Evolutionary conservation across 306 rosid genomes (phyloP).

Genomic region (Vigna reflexopilosa): DNA sequence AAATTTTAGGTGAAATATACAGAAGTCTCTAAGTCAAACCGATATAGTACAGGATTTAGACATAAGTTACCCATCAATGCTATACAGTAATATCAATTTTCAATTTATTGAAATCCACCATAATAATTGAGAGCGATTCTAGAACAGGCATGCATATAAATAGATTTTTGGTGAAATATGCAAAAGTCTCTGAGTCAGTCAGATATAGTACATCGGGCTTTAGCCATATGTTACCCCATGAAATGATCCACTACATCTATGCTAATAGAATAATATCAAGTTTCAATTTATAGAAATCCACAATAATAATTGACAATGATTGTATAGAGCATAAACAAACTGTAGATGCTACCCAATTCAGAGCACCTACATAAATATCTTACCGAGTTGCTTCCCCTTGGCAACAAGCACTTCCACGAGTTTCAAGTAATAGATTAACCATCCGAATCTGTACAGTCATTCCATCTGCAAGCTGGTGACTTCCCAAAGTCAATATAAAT

Average conservation of each 20-base stretch:
- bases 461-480: conserved; percentile 92
- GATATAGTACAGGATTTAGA: conserved; percentile 12
- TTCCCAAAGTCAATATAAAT: conserved; percentile 44
- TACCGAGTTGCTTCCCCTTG: conserved; percentile 90
- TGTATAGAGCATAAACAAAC: conserved; percentile 20
- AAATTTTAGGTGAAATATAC: conserved; percentile 18
- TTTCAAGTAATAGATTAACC: conserved; percentile 91
- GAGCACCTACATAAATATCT: conserved; percentile 39
- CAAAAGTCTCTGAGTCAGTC: conserved; percentile 20
- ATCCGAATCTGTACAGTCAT: conserved; percentile 88
- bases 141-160: conserved; percentile 34
- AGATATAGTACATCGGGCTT: conserved; percentile 21
- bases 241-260: conserved; percentile 19
- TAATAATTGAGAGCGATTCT: conserved; percentile 18
- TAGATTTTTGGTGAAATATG: conserved; percentile 25
- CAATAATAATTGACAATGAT: conserved; percentile 22
- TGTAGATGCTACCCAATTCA: conserved; percentile 25
- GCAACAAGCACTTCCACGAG: conserved; percentile 72
- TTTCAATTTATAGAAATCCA: conserved; percentile 37
- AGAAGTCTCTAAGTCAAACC: conserved; percentile 25
- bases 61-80: conserved; percentile 27
- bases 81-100: conserved; percentile 26
- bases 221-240: conserved; percentile 24
- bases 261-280: conserved; percentile 11
- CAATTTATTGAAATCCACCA: conserved; percentile 30